These are phyloP conservation scores for Fusarium mundagurra DNA, from an alignment of 2,329 filamentous ascomycete genomes.

Conservation along the genomic window DNA sequence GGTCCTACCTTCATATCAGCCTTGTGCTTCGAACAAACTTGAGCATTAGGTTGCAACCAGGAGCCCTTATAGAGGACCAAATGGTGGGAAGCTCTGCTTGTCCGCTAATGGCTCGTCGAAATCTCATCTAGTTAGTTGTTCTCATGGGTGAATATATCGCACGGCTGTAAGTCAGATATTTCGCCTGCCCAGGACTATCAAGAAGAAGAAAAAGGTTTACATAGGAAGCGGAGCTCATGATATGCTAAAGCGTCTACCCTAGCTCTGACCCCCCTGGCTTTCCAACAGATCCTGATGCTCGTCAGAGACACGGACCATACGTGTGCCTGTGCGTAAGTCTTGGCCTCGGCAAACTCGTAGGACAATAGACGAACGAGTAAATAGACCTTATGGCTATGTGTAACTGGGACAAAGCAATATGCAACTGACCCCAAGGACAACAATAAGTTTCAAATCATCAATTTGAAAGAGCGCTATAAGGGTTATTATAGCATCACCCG, in stretches of 20 bases:
- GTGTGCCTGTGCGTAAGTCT: conserved; percentile 5
- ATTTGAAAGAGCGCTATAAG: not conserved
- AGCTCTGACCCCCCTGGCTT: not conserved
- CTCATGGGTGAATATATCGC: not conserved
- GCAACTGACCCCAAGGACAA: not conserved
- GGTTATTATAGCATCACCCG: not conserved
- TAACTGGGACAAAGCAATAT: not conserved
- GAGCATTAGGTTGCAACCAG: not conserved
- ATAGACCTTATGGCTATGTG: not conserved
- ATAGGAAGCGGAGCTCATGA: not conserved
- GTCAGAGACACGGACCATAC: conserved; percentile 21
- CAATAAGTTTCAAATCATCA: not conserved
- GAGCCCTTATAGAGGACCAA: not conserved
- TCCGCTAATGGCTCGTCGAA: not conserved
- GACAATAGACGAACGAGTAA: not conserved
- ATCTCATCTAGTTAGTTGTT: not conserved
- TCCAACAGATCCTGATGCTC: not conserved
- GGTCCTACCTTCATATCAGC: not conserved
- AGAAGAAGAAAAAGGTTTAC: not conserved
- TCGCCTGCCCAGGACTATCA: not conserved
- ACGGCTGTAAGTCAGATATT: not conserved
- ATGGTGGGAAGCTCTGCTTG: conserved; percentile 5
- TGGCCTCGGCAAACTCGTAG: conserved; percentile 3
- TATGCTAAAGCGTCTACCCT: not conserved
- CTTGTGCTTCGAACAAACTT: conserved; percentile 4